These are phyloP conservation scores for Wickerhamiella bombiphila DNA, from an alignment of 805 yeast species.

Conservation along the genomic window DNA sequence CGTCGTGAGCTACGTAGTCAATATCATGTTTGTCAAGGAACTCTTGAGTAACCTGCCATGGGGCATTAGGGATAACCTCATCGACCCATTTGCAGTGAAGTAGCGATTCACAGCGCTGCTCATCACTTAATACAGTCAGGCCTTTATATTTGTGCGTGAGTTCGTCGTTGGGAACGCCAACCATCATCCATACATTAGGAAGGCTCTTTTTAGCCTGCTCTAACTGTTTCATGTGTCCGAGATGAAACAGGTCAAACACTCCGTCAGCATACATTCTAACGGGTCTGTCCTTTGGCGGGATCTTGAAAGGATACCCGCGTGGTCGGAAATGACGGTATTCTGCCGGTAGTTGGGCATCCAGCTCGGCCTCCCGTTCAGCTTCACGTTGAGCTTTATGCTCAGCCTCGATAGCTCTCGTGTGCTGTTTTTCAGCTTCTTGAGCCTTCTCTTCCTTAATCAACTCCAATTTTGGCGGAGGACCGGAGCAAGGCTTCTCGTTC, in stretches of 20 bases:
- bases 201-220: conserved; percentile 93
- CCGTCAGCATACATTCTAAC: conserved; percentile 97
- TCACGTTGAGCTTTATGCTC: neutral
- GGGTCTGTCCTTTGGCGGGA: conserved; percentile 77
- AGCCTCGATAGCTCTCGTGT: neutral
- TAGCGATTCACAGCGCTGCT: conserved; percentile 81
- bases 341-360: conserved; percentile 51
- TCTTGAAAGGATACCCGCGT: conserved; percentile 55
- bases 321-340: conserved; percentile 69
- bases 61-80: conserved; percentile 87
- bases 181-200: conserved; percentile 68
- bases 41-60: conserved; percentile 84
- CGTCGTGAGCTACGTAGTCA: conserved; percentile 97
- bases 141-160: conserved; percentile 91
- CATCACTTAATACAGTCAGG: conserved; percentile 74
- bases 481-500: conserved; percentile 8
- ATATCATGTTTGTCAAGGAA: conserved; percentile 66
- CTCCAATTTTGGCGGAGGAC: neutral
- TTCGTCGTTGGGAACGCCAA: conserved; percentile 82
- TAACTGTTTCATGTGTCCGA: conserved; percentile 95
- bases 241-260: conserved; percentile 87
- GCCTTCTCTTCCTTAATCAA: neutral
- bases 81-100: conserved; percentile 96
- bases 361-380: conserved; percentile 33
- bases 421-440: neutral